Percentiles rank a stretch among this genome's conserved stretches.
These are phyloP conservation scores for Lyophyllum semitale DNA, from an alignment of 768 basidiomycete species.

Conservation along the genomic window DNA sequence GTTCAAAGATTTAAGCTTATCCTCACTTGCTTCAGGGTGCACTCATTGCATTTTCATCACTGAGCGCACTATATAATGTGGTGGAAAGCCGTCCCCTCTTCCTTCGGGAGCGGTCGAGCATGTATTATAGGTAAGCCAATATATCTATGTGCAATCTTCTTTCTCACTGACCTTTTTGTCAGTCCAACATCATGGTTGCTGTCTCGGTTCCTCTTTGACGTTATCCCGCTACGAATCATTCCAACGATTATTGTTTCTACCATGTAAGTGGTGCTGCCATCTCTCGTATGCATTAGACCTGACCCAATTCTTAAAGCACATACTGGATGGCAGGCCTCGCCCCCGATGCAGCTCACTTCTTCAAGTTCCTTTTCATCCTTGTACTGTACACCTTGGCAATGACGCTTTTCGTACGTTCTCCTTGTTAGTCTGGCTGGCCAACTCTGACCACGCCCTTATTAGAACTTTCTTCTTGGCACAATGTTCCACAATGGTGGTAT, in stretches of 20 bases:
- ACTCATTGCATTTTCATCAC: slow-evolving; percentile 85
- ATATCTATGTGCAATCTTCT: neutral
- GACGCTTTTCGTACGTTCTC: slow-evolving; percentile 74
- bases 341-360: slow-evolving; percentile 76
- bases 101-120: slow-evolving; percentile 82
- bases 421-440: neutral
- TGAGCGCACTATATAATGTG: slow-evolving; percentile 89
- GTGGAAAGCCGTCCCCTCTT: slow-evolving; percentile 85
- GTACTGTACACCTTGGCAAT: slow-evolving; percentile 83
- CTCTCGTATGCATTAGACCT: neutral
- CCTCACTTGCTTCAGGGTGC: slow-evolving; percentile 59
- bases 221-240: slow-evolving; percentile 84
- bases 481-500: slow-evolving; percentile 86
- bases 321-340: slow-evolving; percentile 96
- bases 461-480: slow-evolving; percentile 91
- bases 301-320: slow-evolving; percentile 45
- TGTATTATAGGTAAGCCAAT: slow-evolving; percentile 73
- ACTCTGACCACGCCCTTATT: neutral
- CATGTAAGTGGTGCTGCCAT: slow-evolving; percentile 52
- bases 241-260: slow-evolving; percentile 87
- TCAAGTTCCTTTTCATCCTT: slow-evolving; percentile 92
- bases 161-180: slow-evolving; percentile 1
- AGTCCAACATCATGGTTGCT: slow-evolving; percentile 91
- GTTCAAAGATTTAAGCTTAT: neutral
- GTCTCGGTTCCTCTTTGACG: slow-evolving; percentile 86